Evolutionary conservation across 1,139 yeast species (phyloP).

Genomic region (Pneumocystis oryctolagi): DNA sequence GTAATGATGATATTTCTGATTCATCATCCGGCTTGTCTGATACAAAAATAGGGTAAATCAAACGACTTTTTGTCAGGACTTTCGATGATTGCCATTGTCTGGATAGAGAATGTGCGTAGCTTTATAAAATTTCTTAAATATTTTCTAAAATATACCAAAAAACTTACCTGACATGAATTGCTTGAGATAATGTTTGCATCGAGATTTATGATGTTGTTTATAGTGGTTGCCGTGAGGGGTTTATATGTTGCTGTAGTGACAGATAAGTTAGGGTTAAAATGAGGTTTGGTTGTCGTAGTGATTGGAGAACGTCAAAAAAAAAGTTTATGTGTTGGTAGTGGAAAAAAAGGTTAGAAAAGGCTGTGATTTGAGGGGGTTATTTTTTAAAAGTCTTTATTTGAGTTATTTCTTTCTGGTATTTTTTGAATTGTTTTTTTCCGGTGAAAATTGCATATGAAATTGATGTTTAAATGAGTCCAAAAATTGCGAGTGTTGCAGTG

Average conservation of each 20-base stretch:
- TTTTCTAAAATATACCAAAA: not conserved
- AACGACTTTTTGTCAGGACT: constrained; percentile 51
- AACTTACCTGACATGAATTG: not conserved
- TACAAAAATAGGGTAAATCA: constrained; percentile 81
- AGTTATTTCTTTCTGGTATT: not conserved
- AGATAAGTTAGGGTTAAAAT: not conserved
- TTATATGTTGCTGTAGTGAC: not conserved
- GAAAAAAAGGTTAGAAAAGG: no score
- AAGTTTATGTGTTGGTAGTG: no score
- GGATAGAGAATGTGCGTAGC: constrained; percentile 78
- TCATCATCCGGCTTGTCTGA: constrained; percentile 75
- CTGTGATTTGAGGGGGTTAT: no score
- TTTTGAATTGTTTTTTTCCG: not conserved
- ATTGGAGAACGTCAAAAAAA: not conserved
- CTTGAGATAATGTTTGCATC: not conserved
- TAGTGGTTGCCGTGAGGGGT: not conserved
- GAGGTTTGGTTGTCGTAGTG: no score
- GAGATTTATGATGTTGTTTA: not conserved
- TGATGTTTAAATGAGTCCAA: not conserved
- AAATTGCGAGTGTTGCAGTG: not conserved
- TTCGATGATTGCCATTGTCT: constrained; percentile 86
- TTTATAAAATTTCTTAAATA: constrained; percentile 21
- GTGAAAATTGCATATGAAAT: not conserved
- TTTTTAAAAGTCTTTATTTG: no score
- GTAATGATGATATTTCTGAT: constrained; percentile 55